Evolutionary conservation across 169 alveolate genomes (phyloP).

Genomic region (Toxoplasma gondii): DNA sequence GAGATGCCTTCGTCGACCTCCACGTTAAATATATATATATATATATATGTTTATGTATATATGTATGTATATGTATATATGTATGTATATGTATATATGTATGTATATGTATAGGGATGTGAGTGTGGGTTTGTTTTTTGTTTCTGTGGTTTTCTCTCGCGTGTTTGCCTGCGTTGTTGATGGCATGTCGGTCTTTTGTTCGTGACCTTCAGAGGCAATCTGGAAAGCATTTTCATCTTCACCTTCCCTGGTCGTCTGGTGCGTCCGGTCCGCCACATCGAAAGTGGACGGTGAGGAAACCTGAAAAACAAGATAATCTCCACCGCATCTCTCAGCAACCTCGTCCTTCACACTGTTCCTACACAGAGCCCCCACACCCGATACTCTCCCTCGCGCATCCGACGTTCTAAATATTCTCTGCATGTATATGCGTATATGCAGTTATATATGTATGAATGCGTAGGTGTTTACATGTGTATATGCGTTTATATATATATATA

Average conservation of each 20-base stretch:
- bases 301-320: too few relatives aligned
- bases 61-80: too few relatives aligned
- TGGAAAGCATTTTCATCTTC: constrained; percentile 93
- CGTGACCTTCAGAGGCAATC: constrained; percentile 13
- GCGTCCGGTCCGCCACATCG: constrained; percentile 95
- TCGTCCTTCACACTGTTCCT: background rate
- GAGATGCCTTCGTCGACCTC: too few relatives aligned
- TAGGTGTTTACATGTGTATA: background rate
- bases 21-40: too few relatives aligned
- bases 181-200: background rate
- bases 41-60: too few relatives aligned
- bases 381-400: too few relatives aligned
- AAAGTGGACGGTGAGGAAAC: constrained; percentile 68
- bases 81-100: too few relatives aligned
- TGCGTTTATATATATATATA: background rate
- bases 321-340: background rate
- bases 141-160: too few relatives aligned
- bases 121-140: too few relatives aligned
- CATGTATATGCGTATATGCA: background rate
- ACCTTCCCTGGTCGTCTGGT: constrained; percentile 97
- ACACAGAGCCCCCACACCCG: too few relatives aligned
- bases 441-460: background rate
- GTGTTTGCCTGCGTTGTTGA: background rate
- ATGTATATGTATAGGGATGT: too few relatives aligned
- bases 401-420: too few relatives aligned